phyloP scores from a whole-genome alignment of 169 alveolate genomes.

The Eimeria tenella region DNA sequence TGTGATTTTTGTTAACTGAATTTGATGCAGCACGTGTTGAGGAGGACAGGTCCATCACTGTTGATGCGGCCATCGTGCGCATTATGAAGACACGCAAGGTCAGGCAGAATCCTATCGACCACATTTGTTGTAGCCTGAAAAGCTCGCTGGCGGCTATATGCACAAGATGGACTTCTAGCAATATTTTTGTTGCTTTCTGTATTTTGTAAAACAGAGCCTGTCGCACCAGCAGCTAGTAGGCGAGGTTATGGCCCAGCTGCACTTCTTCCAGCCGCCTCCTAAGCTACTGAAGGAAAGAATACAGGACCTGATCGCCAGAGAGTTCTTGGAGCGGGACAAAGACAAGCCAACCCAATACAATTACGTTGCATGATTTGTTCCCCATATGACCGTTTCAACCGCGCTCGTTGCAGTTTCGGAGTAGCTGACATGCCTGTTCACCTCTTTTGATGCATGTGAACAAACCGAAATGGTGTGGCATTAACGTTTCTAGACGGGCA shows the following conservation, averaged over 20 bases:
- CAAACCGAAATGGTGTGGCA: too few relatives aligned
- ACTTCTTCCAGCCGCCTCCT: constrained; percentile 85
- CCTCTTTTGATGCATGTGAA: too few relatives aligned
- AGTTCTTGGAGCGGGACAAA: constrained; percentile 89
- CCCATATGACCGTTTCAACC: not conserved
- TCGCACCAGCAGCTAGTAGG: constrained; percentile 84
- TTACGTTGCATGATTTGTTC: constrained; percentile 83
- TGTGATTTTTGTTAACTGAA: not conserved
- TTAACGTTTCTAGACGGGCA: too few relatives aligned
- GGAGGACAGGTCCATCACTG: constrained; percentile 93
- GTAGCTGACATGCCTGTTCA: too few relatives aligned
- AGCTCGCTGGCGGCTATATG: too few relatives aligned
- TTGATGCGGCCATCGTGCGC: constrained; percentile 95
- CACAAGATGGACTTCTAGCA: not conserved
- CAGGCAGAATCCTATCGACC: not conserved
- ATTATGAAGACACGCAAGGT: constrained; percentile 92
- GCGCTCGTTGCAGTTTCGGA: not conserved
- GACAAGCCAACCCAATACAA: constrained; percentile 83
- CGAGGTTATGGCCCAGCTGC: constrained; percentile 83
- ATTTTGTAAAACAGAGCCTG: constrained; percentile 70
- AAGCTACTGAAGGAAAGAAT: constrained; percentile 88
- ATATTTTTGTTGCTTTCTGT: not conserved
- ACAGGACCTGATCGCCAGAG: constrained; percentile 91
- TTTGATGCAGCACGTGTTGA: constrained; percentile 83
- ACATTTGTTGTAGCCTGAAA: too few relatives aligned